A percentile compares a stretch with the other conserved stretches of the same genome.
Evolutionary conservation across 2,329 filamentous ascomycete species (phyloP).

Genomic region (Colletotrichum camelliae): DNA sequence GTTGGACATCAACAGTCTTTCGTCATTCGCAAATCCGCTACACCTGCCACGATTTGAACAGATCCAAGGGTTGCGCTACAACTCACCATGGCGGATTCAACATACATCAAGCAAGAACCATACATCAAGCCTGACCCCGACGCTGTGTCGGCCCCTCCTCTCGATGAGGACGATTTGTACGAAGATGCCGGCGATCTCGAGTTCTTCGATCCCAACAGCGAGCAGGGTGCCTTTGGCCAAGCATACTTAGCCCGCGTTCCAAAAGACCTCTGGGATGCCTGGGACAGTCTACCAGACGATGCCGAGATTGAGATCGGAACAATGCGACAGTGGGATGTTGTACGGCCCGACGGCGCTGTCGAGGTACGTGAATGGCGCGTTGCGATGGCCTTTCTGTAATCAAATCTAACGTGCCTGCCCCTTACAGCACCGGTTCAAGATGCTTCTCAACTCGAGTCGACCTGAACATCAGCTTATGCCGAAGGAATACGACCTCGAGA

Average conservation of each 20-base stretch:
- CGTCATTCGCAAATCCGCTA: background rate
- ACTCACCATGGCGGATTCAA: slow-evolving; percentile 18
- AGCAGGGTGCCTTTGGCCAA: slow-evolving; percentile 21
- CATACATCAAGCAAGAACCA: slow-evolving; percentile 32
- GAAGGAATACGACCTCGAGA: slow-evolving; percentile 84
- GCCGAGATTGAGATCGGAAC: slow-evolving; percentile 83
- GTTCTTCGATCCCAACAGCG: slow-evolving; percentile 53
- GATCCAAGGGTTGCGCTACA: background rate
- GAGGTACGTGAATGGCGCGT: slow-evolving; percentile 24
- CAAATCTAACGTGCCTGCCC: background rate
- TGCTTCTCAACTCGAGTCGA: slow-evolving; percentile 71
- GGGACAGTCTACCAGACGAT: slow-evolving; percentile 78
- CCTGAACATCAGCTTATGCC: slow-evolving; percentile 77
- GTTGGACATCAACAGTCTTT: background rate
- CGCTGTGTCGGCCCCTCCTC: slow-evolving; percentile 41
- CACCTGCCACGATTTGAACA: background rate
- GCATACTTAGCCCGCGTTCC: slow-evolving; percentile 79
- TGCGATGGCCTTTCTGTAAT: background rate
- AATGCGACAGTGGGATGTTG: slow-evolving; percentile 64
- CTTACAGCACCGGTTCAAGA: slow-evolving; percentile 54
- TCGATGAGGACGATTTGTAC: slow-evolving; percentile 73
- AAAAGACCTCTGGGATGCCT: slow-evolving; percentile 80
- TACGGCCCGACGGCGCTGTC: slow-evolving; percentile 56
- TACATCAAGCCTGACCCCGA: slow-evolving; percentile 57
- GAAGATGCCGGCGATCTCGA: slow-evolving; percentile 62